Percentiles rank a stretch among this genome's conserved stretches.
Evolutionary conservation across 192 early-diverging fungal genomes (phyloP).

Genomic region (Umbelopsis sp.): DNA sequence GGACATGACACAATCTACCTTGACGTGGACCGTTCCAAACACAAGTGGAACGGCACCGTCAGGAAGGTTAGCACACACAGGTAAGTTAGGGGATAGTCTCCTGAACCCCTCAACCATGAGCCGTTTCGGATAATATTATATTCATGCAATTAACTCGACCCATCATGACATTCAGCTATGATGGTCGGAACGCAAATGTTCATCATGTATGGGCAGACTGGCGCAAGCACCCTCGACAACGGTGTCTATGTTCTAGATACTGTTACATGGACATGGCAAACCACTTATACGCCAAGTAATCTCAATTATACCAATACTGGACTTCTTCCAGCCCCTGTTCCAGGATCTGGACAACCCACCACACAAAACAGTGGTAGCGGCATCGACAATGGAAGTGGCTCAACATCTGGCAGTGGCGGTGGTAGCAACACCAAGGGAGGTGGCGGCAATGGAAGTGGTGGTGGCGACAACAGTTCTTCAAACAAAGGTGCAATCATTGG

Average conservation of each 20-base stretch:
- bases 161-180: not conserved
- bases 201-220: constrained; percentile 22
- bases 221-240: constrained; percentile 15
- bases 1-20: constrained; percentile 9
- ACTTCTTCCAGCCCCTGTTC: not conserved
- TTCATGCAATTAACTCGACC: not conserved
- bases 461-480: not conserved
- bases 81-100: not conserved
- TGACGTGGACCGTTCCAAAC: constrained; percentile 14
- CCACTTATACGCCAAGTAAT: not conserved
- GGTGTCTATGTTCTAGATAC: constrained; percentile 17
- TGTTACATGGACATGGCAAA: not conserved
- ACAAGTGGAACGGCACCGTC: not conserved
- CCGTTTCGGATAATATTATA: not conserved
- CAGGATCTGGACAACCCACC: not conserved
- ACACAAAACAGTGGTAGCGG: constrained; percentile 3
- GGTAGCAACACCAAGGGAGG: not conserved
- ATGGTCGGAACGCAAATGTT: constrained; percentile 19
- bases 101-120: too few species aligned
- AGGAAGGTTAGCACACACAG: constrained; percentile 5
- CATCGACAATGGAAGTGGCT: not conserved
- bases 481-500: constrained; percentile 7
- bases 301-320: not conserved
- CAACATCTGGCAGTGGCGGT: constrained; percentile 1
- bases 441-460: not conserved